Evolutionary conservation across 2,329 filamentous ascomycete species (phyloP).

Genomic region (Hypocreales sp.): DNA sequence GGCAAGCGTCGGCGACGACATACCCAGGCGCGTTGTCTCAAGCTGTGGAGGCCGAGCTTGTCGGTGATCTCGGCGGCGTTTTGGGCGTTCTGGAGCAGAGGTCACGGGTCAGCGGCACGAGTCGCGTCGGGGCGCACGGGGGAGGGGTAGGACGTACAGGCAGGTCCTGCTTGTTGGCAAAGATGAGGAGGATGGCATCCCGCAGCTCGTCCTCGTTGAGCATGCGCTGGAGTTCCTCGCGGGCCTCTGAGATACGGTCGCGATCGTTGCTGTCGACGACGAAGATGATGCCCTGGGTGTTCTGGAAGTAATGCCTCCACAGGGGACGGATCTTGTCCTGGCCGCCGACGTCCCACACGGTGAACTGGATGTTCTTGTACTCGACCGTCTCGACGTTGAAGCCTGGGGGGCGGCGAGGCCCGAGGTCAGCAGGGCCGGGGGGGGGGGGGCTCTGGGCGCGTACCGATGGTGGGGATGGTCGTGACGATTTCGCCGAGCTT

Average conservation of each 20-base stretch:
- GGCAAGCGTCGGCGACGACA: conserved; percentile 29
- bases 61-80: conserved; percentile 99
- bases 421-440: conserved; percentile 2
- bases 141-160: conserved; percentile 46
- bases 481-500: conserved; percentile 99
- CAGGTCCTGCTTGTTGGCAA: conserved; percentile 99
- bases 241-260: conserved; percentile 92
- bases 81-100: conserved; percentile 71
- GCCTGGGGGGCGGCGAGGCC: conserved; percentile 31
- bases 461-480: conserved; percentile 96
- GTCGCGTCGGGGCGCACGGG: not conserved
- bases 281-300: conserved; percentile 99
- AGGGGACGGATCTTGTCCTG: conserved; percentile 99
- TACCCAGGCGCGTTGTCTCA: conserved; percentile 99
- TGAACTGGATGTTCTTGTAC: conserved; percentile 99
- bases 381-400: conserved; percentile 99
- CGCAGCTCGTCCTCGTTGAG: conserved; percentile 98
- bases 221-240: conserved; percentile 94
- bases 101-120: conserved; percentile 4
- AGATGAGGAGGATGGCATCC: conserved; percentile 90
- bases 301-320: conserved; percentile 99
- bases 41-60: conserved; percentile 97
- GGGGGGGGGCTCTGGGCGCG: not conserved
- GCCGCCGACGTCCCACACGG: conserved; percentile 99
- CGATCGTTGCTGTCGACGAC: conserved; percentile 98